Conservation (phyloP, 2,329 filamentous ascomycete genomes). For the Fusarium euwallaceae region DNA sequence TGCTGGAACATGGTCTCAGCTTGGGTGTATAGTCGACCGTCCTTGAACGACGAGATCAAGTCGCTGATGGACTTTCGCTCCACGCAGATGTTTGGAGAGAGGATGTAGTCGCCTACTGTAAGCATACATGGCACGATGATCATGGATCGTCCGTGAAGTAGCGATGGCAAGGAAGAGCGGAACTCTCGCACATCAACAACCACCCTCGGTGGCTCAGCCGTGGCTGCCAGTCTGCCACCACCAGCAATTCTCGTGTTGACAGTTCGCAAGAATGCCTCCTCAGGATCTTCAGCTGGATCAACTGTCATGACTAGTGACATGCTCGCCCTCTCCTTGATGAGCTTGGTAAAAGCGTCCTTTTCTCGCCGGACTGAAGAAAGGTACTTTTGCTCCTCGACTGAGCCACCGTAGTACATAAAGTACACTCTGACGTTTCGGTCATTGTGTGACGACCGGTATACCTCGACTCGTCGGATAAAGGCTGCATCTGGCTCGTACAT, state of each 20-base stretch:
- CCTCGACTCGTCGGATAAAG: constrained; percentile 94
- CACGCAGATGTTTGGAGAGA: constrained; percentile 91
- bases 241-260: constrained; percentile 97
- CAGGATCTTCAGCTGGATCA: constrained; percentile 80
- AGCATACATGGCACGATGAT: constrained; percentile 93
- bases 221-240: constrained; percentile 85
- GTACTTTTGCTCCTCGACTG: constrained; percentile 95
- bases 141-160: constrained; percentile 90
- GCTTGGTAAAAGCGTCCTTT: constrained; percentile 94
- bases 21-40: constrained; percentile 92
- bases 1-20: constrained; percentile 94
- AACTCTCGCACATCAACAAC: constrained; percentile 98
- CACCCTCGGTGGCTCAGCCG: constrained; percentile 87
- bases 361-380: constrained; percentile 90
- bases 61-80: constrained; percentile 95
- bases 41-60: constrained; percentile 90
- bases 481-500: constrained; percentile 98
- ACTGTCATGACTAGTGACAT: constrained; percentile 91
- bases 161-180: constrained; percentile 88
- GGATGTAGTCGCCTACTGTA: constrained; percentile 95
- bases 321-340: constrained; percentile 92
- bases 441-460: constrained; percentile 94
- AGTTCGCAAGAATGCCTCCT: constrained; percentile 93
- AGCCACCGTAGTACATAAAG: constrained; percentile 95
- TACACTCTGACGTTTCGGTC: constrained; percentile 92